Evolutionary conservation across 2,329 filamentous ascomycete species (phyloP).

Genomic region (Paracoccidioides brasiliensis): DNA sequence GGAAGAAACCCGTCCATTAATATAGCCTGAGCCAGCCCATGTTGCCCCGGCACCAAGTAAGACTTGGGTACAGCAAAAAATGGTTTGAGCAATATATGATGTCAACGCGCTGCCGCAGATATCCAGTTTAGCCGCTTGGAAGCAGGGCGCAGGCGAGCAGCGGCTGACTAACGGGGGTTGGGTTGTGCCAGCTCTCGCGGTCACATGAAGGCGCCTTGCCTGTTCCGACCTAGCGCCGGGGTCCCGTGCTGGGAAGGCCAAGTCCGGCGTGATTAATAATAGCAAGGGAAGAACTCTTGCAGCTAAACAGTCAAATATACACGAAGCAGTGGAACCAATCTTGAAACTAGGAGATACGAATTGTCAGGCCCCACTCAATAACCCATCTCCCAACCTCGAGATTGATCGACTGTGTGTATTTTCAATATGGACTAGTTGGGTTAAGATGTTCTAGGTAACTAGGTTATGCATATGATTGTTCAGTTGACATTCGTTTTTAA

Average conservation of each 20-base stretch:
- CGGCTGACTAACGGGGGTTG: neutral
- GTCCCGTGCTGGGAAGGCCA: too few species aligned
- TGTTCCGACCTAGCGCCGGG: neutral
- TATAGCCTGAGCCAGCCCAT: neutral
- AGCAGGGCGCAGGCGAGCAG: too few species aligned
- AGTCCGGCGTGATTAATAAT: neutral
- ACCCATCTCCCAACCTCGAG: too few species aligned
- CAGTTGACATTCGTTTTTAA: neutral
- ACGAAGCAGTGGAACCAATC: too few species aligned
- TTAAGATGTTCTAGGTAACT: too few species aligned
- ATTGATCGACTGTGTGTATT: too few species aligned
- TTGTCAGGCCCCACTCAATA: too few species aligned
- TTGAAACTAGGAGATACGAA: too few species aligned
- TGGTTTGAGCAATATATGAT: slow-evolving; percentile 1
- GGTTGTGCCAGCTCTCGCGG: too few species aligned
- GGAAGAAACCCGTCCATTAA: neutral
- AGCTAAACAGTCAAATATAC: neutral
- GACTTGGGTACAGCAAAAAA: too few species aligned
- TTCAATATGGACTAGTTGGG: too few species aligned
- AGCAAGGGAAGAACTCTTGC: neutral
- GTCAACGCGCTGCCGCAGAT: neutral
- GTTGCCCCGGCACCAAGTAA: neutral
- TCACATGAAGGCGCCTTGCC: neutral
- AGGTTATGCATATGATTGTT: too few species aligned
- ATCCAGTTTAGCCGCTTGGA: neutral